A percentile compares a stretch with the other conserved stretches of the same genome.
Evolutionary conservation across 441 rosid genomes (phyloP).

Genomic region (Aquilaria agallochum): DNA sequence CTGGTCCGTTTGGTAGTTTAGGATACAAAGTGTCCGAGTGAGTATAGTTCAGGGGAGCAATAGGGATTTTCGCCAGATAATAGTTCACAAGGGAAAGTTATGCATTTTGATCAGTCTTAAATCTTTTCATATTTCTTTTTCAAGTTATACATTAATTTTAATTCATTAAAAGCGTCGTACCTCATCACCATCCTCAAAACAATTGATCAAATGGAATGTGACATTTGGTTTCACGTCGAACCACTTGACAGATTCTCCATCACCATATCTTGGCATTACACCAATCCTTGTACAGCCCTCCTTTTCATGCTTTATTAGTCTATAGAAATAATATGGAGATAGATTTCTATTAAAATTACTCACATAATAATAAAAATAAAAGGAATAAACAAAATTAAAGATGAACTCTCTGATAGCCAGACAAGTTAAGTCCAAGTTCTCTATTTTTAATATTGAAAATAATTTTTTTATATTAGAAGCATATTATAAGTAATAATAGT

Average conservation of each 20-base stretch:
- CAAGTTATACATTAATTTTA: neutral
- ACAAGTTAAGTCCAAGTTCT: no score
- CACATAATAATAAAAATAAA: neutral
- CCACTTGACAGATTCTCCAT: constrained; percentile 24
- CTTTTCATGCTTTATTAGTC: constrained; percentile 20
- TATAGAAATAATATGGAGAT: neutral
- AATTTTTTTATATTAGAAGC: no score
- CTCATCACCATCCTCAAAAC: constrained; percentile 20
- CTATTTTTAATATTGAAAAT: no score
- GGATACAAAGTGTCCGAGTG: no score
- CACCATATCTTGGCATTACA: constrained; percentile 33
- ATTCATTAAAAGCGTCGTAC: constrained; percentile 10
- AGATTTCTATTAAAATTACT: no score
- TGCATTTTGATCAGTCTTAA: no score
- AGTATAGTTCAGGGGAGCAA: no score
- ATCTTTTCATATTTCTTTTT: neutral
- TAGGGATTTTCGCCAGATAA: no score
- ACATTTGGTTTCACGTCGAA: constrained; percentile 23
- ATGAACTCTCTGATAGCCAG: no score
- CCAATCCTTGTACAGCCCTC: constrained; percentile 28
- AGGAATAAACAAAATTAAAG: neutral
- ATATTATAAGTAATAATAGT: no score
- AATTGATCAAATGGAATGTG: constrained; percentile 21
- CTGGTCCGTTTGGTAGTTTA: no score
- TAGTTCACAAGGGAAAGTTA: constrained; percentile 10